These are phyloP conservation scores for Nicotiana obtusifolia DNA, from an alignment of 257 asterid species.

Conservation along the genomic window DNA sequence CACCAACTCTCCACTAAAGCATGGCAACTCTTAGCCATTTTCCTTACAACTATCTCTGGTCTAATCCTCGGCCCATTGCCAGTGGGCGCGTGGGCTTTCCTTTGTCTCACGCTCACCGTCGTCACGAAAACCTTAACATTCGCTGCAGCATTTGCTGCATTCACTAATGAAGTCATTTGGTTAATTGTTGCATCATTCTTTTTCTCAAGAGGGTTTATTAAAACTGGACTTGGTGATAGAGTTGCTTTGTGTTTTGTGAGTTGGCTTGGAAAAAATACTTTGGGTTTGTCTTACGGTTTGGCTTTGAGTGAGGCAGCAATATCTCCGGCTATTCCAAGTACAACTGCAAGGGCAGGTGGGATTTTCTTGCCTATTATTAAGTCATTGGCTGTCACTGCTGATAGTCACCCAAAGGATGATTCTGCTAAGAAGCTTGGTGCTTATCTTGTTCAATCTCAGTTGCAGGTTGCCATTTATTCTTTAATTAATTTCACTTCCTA, in stretches of 20 bases:
- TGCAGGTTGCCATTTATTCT: slow-evolving; percentile 40
- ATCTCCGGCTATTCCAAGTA: slow-evolving; percentile 80
- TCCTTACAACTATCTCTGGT: slow-evolving; percentile 59
- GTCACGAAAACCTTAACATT: slow-evolving; percentile 58
- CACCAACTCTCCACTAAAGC: slow-evolving; percentile 34
- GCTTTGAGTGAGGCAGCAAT: slow-evolving; percentile 53
- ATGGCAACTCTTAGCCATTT: slow-evolving; percentile 71
- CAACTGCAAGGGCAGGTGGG: slow-evolving; percentile 78
- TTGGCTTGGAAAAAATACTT: slow-evolving; percentile 57
- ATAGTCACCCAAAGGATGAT: slow-evolving; percentile 53
- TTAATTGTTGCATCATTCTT: slow-evolving; percentile 60
- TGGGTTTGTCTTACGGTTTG: slow-evolving; percentile 69
- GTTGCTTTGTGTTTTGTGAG: slow-evolving; percentile 59
- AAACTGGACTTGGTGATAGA: slow-evolving; percentile 83
- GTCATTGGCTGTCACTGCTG: slow-evolving; percentile 47
- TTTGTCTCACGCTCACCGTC: slow-evolving; percentile 49
- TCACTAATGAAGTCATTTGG: slow-evolving; percentile 77
- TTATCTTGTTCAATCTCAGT: slow-evolving; percentile 61
- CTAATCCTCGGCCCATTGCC: slow-evolving; percentile 64
- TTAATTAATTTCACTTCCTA: no score
- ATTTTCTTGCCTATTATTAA: slow-evolving; percentile 72
- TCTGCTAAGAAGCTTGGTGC: slow-evolving; percentile 71
- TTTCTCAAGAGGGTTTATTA: slow-evolving; percentile 63
- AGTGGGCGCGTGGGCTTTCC: slow-evolving; percentile 66
- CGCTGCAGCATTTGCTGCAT: slow-evolving; percentile 61